phyloP scores from a whole-genome alignment of 2,329 filamentous ascomycete species.

The Karstenula rhodostoma region DNA sequence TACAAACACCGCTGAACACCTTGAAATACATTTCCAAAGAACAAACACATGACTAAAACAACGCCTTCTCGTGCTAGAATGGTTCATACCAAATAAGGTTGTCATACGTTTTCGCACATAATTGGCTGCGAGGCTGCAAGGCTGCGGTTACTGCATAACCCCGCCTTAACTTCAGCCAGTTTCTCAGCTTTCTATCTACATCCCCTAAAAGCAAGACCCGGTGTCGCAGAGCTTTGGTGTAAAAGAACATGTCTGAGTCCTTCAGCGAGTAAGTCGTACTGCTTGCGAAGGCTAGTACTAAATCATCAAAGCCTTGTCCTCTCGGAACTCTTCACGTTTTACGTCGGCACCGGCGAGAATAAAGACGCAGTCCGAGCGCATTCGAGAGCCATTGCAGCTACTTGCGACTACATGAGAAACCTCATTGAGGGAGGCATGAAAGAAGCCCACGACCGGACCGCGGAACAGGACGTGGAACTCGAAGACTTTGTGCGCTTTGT shows the following conservation, averaged over 20 bases:
- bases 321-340: constrained; percentile 36
- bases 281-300: background rate
- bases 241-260: background rate
- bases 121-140: background rate
- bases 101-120: background rate
- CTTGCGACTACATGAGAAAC: constrained; percentile 22
- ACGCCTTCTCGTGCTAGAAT: no score
- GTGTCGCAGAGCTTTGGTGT: background rate
- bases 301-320: constrained; percentile 25
- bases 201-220: background rate
- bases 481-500: constrained; percentile 38
- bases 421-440: constrained; percentile 34
- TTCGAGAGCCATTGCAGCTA: constrained; percentile 30
- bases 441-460: constrained; percentile 26
- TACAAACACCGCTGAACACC: no score
- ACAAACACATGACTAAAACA: no score
- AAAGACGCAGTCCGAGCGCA: constrained; percentile 27
- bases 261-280: background rate
- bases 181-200: background rate
- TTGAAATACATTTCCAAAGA: no score
- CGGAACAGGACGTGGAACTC: constrained; percentile 26
- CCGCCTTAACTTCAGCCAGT: background rate
- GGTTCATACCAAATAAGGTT: no score
- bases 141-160: background rate
- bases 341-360: constrained; percentile 23